phyloP scores from a whole-genome alignment of 169 alveolate species.

The Babesia ovata region DNA sequence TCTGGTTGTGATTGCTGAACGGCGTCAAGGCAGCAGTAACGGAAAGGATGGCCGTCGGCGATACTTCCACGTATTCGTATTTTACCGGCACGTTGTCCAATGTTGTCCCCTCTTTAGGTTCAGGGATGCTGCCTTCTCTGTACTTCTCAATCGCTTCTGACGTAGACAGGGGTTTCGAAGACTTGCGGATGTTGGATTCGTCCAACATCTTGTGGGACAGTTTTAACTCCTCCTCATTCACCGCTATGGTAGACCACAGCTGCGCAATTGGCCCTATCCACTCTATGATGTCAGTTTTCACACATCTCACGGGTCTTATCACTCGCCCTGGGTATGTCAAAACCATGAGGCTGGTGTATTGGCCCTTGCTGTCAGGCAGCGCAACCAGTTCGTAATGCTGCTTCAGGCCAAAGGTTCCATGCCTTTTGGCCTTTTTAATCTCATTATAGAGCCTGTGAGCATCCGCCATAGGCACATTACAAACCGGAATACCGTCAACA shows the following conservation, averaged over 20 bases:
- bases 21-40: constrained; percentile 96
- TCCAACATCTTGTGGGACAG: constrained; percentile 40
- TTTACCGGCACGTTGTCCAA: constrained; percentile 81
- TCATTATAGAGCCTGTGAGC: constrained; percentile 38
- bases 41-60: constrained; percentile 94
- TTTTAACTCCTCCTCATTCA: constrained; percentile 66
- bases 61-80: constrained; percentile 94
- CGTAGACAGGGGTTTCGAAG: background rate
- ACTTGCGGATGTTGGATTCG: background rate
- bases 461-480: constrained; percentile 40
- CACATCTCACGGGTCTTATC: constrained; percentile 94
- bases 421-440: constrained; percentile 38
- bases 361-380: constrained; percentile 46
- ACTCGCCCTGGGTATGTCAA: constrained; percentile 95
- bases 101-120: constrained; percentile 1
- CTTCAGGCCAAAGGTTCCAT: constrained; percentile 51
- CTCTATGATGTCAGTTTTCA: constrained; percentile 88
- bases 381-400: constrained; percentile 60
- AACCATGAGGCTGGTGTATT: constrained; percentile 79
- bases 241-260: constrained; percentile 91
- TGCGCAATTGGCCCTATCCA: constrained; percentile 97
- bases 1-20: constrained; percentile 98
- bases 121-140: background rate
- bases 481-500: constrained; percentile 69
- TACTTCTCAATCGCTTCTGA: constrained; percentile 11